Evolutionary conservation across 805 yeast species (phyloP).

Genomic region (Maudiozyma barnettii): DNA sequence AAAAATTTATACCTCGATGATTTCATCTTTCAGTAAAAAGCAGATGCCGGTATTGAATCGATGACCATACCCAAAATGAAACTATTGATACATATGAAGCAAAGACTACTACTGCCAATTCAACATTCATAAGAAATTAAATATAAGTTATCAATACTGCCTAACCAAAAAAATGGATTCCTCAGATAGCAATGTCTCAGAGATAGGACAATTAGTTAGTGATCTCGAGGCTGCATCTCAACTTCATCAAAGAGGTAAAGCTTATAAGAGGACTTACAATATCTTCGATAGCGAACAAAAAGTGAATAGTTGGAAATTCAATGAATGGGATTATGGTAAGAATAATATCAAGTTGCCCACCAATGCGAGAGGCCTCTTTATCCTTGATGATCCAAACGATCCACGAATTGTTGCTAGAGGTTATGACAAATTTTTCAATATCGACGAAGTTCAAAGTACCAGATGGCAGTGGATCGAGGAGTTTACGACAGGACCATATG

Average conservation of each 20-base stretch:
- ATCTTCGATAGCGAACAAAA: slow-evolving; percentile 18
- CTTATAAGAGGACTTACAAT: slow-evolving; percentile 23
- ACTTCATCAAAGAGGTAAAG: slow-evolving; percentile 25
- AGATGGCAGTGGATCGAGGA: slow-evolving; percentile 37
- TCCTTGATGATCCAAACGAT: slow-evolving; percentile 26
- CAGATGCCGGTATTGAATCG: too few species aligned
- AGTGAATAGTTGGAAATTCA: slow-evolving; percentile 65
- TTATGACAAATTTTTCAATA: slow-evolving; percentile 87
- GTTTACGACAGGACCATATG: slow-evolving; percentile 65
- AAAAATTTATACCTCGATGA: too few species aligned
- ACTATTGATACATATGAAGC: too few species aligned
- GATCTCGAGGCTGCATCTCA: slow-evolving; percentile 17
- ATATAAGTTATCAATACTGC: too few species aligned
- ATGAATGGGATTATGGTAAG: slow-evolving; percentile 78
- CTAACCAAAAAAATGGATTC: too few species aligned
- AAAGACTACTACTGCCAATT: too few species aligned
- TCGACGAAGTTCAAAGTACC: slow-evolving; percentile 53
- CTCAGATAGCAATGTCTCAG: not conserved
- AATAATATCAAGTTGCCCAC: slow-evolving; percentile 50
- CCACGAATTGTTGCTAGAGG: slow-evolving; percentile 65
- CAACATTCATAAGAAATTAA: not conserved
- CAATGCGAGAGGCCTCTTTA: slow-evolving; percentile 79
- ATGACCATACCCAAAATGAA: too few species aligned
- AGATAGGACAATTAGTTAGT: slow-evolving; percentile 8
- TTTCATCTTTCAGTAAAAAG: too few species aligned